Evolutionary conservation across 2,329 filamentous ascomycete species (phyloP), one percentile per base, ranked within the genome.

Genomic region (Aspergillus hiratsukae): DNA sequence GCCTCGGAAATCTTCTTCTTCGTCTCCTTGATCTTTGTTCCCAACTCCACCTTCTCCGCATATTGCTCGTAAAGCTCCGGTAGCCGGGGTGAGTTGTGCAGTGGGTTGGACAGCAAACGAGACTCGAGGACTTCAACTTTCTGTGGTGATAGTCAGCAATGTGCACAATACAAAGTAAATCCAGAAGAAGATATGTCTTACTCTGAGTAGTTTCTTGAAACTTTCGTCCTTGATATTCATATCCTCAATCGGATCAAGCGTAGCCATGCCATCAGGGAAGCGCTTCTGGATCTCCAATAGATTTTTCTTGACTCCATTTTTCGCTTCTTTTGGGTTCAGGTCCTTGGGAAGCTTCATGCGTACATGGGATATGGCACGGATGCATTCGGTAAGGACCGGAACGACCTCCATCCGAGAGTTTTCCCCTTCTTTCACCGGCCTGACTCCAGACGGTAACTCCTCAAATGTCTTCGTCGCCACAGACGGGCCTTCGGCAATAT

Each of bases 121-220:
- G 93, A 94, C 75, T 99, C 94, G 1, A 99, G 83, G 10, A 97
- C 90, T 75, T 99, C 94, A 59, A 99, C 97, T 84, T 97, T 97
- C 75, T 91, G 79, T 55, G 48, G 14, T 31, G n/a, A 19, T 17
- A 6, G 57, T 71, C 63, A 69, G 62, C 53, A 55, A 2, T 31
- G 14, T 8, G 6, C 9, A 14, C 0, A 21, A 11, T 46, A 3
- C 23, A 23, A 14, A 45, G 10, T 23, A 10, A 45, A 23, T 19
- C n/a, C n/a, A 46, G 11, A 14, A 46, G 21, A 25, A 14, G 6
- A 46, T 11, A 14, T 23, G 40, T 4, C 79, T 66, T 76, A 83
- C 81, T 66, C 85, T 76, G 11, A 97, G 83, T 3, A 97, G 83
- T 71, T 91, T 91, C 80, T 95, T 97, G 79, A 99, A 97, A 0